Base-by-base conservation (phyloP, 495 filamentous ascomycete genomes). In the Aspergillus mulundensis region DNA sequence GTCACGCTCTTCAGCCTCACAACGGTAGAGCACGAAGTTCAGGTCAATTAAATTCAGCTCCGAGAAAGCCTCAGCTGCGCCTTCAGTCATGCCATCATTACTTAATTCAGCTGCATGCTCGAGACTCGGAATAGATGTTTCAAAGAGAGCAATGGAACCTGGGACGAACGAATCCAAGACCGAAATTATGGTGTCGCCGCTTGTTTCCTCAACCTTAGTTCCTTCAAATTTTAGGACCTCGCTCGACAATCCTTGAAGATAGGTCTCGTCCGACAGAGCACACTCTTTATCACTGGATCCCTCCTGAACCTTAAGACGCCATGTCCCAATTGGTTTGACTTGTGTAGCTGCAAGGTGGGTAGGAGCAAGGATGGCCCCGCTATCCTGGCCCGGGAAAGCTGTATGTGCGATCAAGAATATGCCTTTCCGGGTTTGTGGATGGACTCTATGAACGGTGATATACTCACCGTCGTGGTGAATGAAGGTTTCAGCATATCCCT, bases 381-480 rank as follows among this genome's bases (percentile, higher is more conserved):
- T 87, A 32, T 89, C 87, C 66, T 92, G 89, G 4, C 89, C 90
- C 12, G 91, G 90, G 67, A 89, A 97, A 3, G 95, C 93, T 30
- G 92, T 97, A 59, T 97, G 95, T 0, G 95, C 92, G 54, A 97
- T 89, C 24, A 96, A 73, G 73, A 97, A 97, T 65, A 96, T 89
- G 41, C 95, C 95, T 61, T 91, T 93, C 44, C 95, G 79, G 0
- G 88, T 90, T 57, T 87, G 84, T 0, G 93, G 94, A 64, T 99
- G 90, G 5, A 97, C 90, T 59, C 95, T 79, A 68, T 99, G 95
- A 8, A 99, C 90, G 5, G 95, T 97, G 62, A 99, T 85, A 64
- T 94, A 97, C 72, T 97, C 87, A 43, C 87, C 85, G 64, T 97
- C 91, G 67, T 99, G 95, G 65, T 97, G 92, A 45, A 99, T 89